Conservation (phyloP, 495 filamentous ascomycete species). For the Penicillium bialowiezense region DNA sequence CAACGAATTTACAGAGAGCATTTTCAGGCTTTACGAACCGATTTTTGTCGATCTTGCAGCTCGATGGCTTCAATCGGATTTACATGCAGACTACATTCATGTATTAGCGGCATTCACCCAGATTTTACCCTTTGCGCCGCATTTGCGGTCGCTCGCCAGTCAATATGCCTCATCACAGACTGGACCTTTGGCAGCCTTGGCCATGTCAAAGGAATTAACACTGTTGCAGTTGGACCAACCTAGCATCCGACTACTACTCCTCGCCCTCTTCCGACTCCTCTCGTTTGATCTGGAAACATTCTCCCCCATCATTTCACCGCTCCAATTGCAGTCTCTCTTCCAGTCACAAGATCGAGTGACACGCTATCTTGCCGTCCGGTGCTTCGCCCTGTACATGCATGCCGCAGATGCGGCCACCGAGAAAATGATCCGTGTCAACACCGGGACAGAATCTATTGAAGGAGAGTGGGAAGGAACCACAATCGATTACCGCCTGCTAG, state of each 20-base stretch:
- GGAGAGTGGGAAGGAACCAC: conserved; percentile 71
- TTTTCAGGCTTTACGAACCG: conserved; percentile 68
- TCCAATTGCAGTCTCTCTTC: conserved; percentile 65
- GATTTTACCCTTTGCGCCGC: conserved; percentile 74
- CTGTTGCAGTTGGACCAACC: conserved; percentile 35
- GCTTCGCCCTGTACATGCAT: conserved; percentile 73
- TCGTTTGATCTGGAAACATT: conserved; percentile 68
- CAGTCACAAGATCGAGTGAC: conserved; percentile 57
- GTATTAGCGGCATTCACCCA: conserved; percentile 72
- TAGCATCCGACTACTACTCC: conserved; percentile 45
- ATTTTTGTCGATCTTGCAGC: conserved; percentile 78
- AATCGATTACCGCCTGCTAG: conserved; percentile 83
- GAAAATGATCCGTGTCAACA: conserved; percentile 62
- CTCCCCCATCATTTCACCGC: conserved; percentile 56
- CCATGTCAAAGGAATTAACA: conserved; percentile 36
- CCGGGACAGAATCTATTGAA: conserved; percentile 57
- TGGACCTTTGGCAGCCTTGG: conserved; percentile 39
- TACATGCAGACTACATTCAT: conserved; percentile 41
- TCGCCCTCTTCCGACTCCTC: conserved; percentile 74
- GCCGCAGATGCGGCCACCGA: conserved; percentile 77
- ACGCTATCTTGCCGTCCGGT: conserved; percentile 76
- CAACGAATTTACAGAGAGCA: conserved; percentile 57
- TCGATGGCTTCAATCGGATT: conserved; percentile 59
- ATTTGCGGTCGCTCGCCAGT: conserved; percentile 53
- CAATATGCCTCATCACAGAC: conserved; percentile 43